phyloP scores from a whole-genome alignment of 768 basidiomycete species.

The Suillus luteus region DNA sequence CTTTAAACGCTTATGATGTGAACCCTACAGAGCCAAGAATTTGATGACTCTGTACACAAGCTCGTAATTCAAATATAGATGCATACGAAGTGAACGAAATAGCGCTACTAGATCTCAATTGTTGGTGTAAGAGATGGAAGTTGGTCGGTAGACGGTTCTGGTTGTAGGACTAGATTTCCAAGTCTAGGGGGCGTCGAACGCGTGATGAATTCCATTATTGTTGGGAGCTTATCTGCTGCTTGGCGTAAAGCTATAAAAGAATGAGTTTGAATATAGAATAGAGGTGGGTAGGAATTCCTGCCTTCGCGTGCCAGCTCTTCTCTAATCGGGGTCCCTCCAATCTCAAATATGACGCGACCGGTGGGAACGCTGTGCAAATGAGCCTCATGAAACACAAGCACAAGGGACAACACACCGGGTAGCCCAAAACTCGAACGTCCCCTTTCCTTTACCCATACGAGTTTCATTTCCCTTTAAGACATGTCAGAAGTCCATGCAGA shows the following conservation, averaged over 20 bases:
- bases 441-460: constrained; percentile 99
- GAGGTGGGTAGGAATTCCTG: constrained; percentile 36
- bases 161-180: constrained; percentile 62
- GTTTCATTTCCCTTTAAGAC: constrained; percentile 85
- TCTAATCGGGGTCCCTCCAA: constrained; percentile 86
- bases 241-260: constrained; percentile 70
- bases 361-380: constrained; percentile 66
- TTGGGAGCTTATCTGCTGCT: constrained; percentile 86
- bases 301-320: constrained; percentile 93
- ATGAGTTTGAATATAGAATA: constrained; percentile 5
- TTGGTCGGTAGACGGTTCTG: constrained; percentile 19
- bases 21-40: not conserved
- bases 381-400: not conserved
- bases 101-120: constrained; percentile 15
- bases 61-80: constrained; percentile 1
- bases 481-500: not conserved
- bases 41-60: not conserved
- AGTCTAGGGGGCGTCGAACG: constrained; percentile 69
- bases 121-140: constrained; percentile 8
- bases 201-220: constrained; percentile 84
- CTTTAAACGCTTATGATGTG: not conserved
- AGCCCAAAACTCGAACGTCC: constrained; percentile 97
- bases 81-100: not conserved
- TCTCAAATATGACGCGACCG: constrained; percentile 91
- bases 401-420: constrained; percentile 59